Conservation (phyloP, 73 alveolate species). For the Blepharisma stoltei region DNA sequence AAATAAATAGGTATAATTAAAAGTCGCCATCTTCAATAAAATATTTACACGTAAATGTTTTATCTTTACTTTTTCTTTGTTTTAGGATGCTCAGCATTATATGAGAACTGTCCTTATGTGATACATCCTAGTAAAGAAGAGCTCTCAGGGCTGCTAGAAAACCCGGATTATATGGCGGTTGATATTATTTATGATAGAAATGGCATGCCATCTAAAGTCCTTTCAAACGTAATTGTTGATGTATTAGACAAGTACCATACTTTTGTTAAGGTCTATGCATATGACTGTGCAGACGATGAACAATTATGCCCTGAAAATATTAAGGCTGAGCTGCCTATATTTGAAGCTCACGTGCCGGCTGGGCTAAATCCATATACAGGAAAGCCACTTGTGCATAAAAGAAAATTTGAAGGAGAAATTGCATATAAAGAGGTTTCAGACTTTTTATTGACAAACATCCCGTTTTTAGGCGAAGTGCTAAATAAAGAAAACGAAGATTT, state of each 20-base stretch:
- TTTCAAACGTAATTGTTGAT: not conserved
- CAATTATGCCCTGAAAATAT: not conserved
- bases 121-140: not conserved
- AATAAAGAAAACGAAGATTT: not conserved
- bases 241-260: not conserved
- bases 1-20: too few relatives aligned
- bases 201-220: not conserved
- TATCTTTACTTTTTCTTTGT: too few relatives aligned
- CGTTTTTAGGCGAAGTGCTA: not conserved
- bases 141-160: not conserved
- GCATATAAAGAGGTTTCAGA: not conserved
- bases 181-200: conserved; percentile 1
- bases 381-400: not conserved
- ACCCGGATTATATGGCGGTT: conserved; percentile 6
- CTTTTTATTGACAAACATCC: not conserved
- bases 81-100: too few relatives aligned
- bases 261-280: not conserved
- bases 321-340: not conserved
- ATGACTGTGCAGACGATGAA: not conserved
- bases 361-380: conserved; percentile 25
- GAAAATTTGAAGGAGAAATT: not conserved
- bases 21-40: too few relatives aligned
- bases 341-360: not conserved
- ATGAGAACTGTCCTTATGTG: too few relatives aligned
- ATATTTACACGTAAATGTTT: too few relatives aligned